Evolutionary conservation across 306 rosid species (phyloP).

Genomic region (Dryas drummondii): DNA sequence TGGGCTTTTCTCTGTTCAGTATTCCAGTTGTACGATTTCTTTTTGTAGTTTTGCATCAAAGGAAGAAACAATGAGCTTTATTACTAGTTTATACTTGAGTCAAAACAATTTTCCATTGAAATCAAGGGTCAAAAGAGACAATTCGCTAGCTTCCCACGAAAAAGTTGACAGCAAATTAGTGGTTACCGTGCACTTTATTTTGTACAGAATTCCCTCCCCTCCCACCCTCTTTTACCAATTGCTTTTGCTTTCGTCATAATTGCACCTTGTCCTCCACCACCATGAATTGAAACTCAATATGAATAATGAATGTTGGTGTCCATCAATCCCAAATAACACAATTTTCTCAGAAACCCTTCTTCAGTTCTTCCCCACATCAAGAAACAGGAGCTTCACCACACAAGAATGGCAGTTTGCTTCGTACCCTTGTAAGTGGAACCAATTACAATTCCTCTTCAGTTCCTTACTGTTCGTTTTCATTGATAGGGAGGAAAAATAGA

Average conservation of each 20-base stretch:
- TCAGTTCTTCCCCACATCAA: constrained; percentile 23
- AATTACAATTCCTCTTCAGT: no score
- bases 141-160: constrained; percentile 32
- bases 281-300: neutral
- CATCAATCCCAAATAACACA: neutral
- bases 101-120: neutral
- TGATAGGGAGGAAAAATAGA: no score
- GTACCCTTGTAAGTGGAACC: no score
- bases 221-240: constrained; percentile 36
- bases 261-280: constrained; percentile 51
- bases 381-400: no score
- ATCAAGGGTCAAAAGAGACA: constrained; percentile 22
- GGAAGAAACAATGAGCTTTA: neutral
- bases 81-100: neutral
- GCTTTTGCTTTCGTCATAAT: constrained; percentile 65
- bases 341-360: constrained; percentile 16
- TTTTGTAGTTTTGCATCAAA: neutral
- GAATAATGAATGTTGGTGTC: no score
- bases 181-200: constrained; percentile 55
- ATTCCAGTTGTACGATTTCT: no score
- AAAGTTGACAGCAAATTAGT: constrained; percentile 45
- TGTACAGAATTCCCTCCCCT: constrained; percentile 80
- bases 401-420: no score
- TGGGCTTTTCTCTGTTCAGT: neutral
- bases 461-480: no score